Evolutionary conservation across 495 filamentous ascomycete species (phyloP).

Genomic region (Talaromyces adpressus): DNA sequence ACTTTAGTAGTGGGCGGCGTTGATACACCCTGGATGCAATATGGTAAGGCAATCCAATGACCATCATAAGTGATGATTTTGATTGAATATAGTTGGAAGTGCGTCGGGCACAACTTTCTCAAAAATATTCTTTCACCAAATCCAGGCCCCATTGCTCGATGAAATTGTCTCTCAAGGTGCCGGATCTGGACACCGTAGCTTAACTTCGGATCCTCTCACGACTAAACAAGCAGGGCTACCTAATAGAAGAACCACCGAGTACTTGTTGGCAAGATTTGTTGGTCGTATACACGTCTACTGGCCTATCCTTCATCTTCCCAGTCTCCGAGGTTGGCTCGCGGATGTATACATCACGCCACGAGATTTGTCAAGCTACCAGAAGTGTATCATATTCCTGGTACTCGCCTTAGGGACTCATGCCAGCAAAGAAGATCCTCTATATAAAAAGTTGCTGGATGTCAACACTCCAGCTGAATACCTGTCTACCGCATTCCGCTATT

Average conservation of each 20-base stretch:
- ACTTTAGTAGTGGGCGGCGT: not conserved
- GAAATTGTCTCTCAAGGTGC: not conserved
- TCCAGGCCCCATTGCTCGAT: not conserved
- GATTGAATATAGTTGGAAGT: not conserved
- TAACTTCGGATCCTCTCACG: not conserved
- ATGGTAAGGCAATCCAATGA: not conserved
- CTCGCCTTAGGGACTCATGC: not conserved
- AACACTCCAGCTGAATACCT: not conserved
- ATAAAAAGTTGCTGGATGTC: not conserved
- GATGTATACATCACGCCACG: not conserved
- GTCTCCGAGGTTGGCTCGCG: not conserved
- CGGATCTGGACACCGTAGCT: not conserved
- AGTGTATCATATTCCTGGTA: not conserved
- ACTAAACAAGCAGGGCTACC: not conserved
- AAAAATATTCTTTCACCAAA: not conserved
- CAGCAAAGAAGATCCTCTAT: not conserved
- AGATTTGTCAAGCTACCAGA: not conserved
- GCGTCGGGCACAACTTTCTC: not conserved
- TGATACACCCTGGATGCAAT: not conserved
- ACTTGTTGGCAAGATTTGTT: not conserved
- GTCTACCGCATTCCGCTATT: not conserved
- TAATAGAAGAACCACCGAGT: not conserved
- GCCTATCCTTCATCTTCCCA: not conserved
- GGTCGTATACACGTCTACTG: not conserved
- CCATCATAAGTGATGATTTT: not conserved